These are phyloP conservation scores for Tulasnella calospora DNA, from an alignment of 768 basidiomycete species.

Conservation along the genomic window DNA sequence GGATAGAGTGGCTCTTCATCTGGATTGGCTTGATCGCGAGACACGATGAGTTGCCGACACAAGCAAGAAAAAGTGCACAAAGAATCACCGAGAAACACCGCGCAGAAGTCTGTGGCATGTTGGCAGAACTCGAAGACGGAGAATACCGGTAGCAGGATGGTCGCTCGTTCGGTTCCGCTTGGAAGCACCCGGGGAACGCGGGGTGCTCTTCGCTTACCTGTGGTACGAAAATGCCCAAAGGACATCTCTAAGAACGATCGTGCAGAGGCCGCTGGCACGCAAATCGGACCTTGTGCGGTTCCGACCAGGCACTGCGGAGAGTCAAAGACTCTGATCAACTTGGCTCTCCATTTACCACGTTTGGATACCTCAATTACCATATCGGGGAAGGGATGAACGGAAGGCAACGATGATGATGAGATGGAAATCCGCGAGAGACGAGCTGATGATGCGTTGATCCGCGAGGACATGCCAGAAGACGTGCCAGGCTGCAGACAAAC, in stretches of 20 bases:
- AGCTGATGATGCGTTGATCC: neutral
- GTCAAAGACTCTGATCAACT: neutral
- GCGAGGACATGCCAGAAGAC: neutral
- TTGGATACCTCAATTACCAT: neutral
- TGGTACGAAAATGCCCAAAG: neutral
- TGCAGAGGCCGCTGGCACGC: too few species aligned
- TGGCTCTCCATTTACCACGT: neutral
- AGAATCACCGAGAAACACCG: constrained; percentile 1
- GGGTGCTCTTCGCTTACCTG: neutral
- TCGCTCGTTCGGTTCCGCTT: neutral
- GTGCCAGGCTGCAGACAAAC: neutral
- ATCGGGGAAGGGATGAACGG: neutral
- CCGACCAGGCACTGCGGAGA: neutral
- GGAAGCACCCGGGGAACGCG: neutral
- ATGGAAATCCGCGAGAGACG: neutral
- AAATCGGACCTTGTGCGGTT: neutral
- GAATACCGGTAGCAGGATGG: neutral
- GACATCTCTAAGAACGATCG: neutral
- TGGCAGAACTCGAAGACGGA: neutral
- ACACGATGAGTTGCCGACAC: neutral
- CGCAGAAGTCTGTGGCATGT: neutral
- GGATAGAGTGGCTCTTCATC: neutral
- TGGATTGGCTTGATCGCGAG: neutral
- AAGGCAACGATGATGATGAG: neutral
- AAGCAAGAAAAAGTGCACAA: neutral